Evolutionary conservation across 768 basidiomycete species (phyloP), one percentile per base, ranked within the genome.

Genomic region (Pleurotus cornucopiae): DNA sequence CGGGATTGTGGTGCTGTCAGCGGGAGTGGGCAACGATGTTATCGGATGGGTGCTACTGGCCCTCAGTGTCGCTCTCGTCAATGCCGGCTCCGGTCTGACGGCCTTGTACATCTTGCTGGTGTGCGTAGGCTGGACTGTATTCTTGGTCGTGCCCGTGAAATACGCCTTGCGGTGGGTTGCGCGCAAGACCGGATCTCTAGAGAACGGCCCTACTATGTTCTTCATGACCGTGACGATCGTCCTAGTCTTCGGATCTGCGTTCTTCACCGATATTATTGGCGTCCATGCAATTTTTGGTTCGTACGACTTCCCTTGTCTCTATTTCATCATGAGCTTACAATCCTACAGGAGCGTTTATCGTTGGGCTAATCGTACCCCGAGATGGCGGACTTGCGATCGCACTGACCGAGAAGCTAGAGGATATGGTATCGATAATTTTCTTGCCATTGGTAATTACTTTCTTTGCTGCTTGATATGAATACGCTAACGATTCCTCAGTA

Each of bases 351-450:
- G 92, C 91, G 0, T 96, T 97, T 75, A 66, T 96, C 9, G 82
- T 84, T 1, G 94, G 89, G 1, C 67, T 90, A 45, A 81, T 88
- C 55, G 86, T 98, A 6, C 96, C 97, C 2, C 84, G 93, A 25
- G 88, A 94, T 63, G 91, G 91, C 2, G 89, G 89, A 2, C 84
- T 99, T 37, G 84, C 89, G 0, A 91, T 94, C 51, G 77, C 86
- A 0, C 73, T 98, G n/a, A 94, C 91, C 0, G 92, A 96, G 63
- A 98, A 96, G 65, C 73, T 98, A n/a, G 97, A 99, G 71, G 96
- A 98, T 71, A 85, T 96, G 81, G 90, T 95, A 2, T 73, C 90
- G 0, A 87, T 95, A 57, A 85, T 95, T 44, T 95, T 97, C 71
- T 72, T 97, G 11, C 94, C 94, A 3, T 73, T 96, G 49, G 90